phyloP scores from a whole-genome alignment of 1,284 basidiomycete genomes.

The Fomitiporia mediterranea region DNA sequence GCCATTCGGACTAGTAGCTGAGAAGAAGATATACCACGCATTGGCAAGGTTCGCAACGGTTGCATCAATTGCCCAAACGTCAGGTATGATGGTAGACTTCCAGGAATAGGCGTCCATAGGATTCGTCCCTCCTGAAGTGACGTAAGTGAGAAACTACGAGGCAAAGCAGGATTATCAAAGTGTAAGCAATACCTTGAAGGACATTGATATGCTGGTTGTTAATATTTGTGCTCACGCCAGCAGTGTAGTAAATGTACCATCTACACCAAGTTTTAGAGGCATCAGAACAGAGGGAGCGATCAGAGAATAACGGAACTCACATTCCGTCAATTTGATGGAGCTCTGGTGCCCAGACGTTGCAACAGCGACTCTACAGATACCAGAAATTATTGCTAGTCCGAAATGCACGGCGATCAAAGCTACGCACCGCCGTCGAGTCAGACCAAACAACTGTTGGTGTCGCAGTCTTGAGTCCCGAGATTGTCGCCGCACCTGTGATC shows the following conservation, averaged over 20 bases:
- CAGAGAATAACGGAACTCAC: neutral
- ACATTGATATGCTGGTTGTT: neutral
- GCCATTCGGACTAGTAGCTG: neutral
- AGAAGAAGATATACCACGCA: neutral
- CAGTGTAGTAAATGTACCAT: neutral
- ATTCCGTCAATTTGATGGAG: neutral
- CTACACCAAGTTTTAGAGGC: neutral
- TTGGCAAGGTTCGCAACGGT: neutral
- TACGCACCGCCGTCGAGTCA: slow-evolving; percentile 29
- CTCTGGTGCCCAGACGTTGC: slow-evolving; percentile 31
- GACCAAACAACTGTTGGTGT: slow-evolving; percentile 34
- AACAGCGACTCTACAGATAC: slow-evolving; percentile 30
- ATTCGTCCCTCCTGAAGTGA: neutral
- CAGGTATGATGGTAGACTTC: neutral
- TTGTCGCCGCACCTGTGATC: slow-evolving; percentile 35
- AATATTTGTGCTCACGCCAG: neutral
- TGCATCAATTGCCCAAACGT: neutral
- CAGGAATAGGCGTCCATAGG: neutral
- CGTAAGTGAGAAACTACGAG: neutral
- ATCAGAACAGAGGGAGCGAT: neutral
- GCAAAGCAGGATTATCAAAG: neutral
- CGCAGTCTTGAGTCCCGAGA: slow-evolving; percentile 35
- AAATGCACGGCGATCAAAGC: neutral
- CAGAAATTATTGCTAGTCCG: neutral
- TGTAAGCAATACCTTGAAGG: neutral